Base-by-base conservation (phyloP, 2,329 filamentous ascomycete genomes). In the Phyllosticta citriasiana region DNA sequence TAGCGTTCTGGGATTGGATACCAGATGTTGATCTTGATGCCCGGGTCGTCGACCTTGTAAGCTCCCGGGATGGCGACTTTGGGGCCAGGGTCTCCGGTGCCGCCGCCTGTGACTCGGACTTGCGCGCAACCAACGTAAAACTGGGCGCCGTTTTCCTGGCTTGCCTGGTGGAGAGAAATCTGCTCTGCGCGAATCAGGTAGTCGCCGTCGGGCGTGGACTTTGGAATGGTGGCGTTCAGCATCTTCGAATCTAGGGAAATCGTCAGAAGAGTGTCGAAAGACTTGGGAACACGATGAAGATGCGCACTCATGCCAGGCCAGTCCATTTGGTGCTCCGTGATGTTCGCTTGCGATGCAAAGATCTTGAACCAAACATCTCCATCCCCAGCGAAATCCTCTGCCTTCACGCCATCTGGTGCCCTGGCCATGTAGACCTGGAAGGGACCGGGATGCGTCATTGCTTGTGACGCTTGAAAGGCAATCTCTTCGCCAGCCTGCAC, bases 341-440 rank as follows among this genome's bases (percentile, higher is more conserved):
- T 16, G 66, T 60, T 6, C 52, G 66, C 4, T 68, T 67, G 47
- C 66, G 63, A 63, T 71, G 67, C 59, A 47, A 67, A 71, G 27
- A 73, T 71, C 63, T 74, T 74, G 63, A 73, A 74, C 72, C 72
- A 74, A 30, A 72, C 72, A 30, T 68, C 63, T 2, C 72, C 72
- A 7, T 65, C 65, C 51, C 71, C 71, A 57, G 73, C 69, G 67
- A 69, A 74, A 3, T 61, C 66, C 0, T 64, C 66, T 1, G 68
- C 67, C 1, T 66, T 69, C 55, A 69, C 60, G 6, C 69, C 71
- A 1, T 60, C 55, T 1, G 72, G 72, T 1, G 70, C 62, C 27
- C 57, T 61, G 16, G 62, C 57, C 62, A 63, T 61, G 40, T 59
- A 64, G 25, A 62, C 33, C 14, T 56, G 50, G 2, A 55, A 25